Evolutionary conservation across 1,139 yeast genomes (phyloP), one percentile per base, ranked within the genome.

Genomic region (Blastobotrys aristatus): DNA sequence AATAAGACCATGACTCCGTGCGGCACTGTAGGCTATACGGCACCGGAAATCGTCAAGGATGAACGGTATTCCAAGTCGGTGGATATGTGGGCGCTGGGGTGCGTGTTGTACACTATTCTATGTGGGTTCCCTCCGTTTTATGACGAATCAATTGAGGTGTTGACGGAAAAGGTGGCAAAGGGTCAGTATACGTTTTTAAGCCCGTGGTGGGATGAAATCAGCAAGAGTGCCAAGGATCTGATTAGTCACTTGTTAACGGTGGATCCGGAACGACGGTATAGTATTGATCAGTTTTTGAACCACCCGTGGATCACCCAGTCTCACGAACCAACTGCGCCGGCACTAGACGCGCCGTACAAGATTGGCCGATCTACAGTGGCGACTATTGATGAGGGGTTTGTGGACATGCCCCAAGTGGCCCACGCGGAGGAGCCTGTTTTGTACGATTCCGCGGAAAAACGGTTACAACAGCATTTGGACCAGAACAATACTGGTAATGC

Each of bases 131-230:
- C 97, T 1, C 97, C 97, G 17, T 90, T 90, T 64, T 90, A 87
- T 67, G 96, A 90, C 64, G 96, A 89, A 57, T 79, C 82, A 58
- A 82, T 86, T 53, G 87, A 84, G 55, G 76, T 77, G n/a, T 69
- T 90, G 53, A 86, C 96, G 0, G 79, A 77, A 57, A 89, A 89
- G 64, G 95, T 90, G 38, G 80, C 94, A 11, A 74, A 74, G 47
- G 97, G 97, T 24, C 85, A 87, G 57, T 90, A 76, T 63, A 82
- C 85, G 14, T 90, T 89, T 64, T 70, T 90, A 50, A 72, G 80
- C 49, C 97, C 97, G 0, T 90, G 97, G 97, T 90, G 97, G 97
- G 97, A 90, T 65, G 96, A 90, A 58, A 84, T 90, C 37, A 77
- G 87, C 51, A 64, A 60, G 35, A 87, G 84, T 18, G 97, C 96